Conservation (phyloP, 1,284 basidiomycete genomes). For the Psilocybe mexicana region DNA sequence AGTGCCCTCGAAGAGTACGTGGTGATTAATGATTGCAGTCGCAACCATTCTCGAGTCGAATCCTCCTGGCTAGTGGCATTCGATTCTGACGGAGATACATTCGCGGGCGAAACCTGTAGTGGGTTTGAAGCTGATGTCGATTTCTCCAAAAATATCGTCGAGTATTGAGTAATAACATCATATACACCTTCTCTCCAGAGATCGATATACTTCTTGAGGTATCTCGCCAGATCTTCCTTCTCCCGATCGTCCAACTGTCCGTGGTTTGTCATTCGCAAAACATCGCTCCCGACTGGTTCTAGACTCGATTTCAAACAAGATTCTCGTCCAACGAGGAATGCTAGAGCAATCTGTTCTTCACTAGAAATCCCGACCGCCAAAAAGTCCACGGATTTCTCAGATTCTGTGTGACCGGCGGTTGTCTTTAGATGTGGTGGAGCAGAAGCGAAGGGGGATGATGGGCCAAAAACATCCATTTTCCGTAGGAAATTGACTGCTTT, state of each 20-base stretch:
- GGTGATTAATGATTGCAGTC: conserved; percentile 52
- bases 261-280: conserved; percentile 29
- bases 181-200: conserved; percentile 90
- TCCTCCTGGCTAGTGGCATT: conserved; percentile 13
- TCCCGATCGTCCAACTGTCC: conserved; percentile 48
- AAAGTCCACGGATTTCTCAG: conserved; percentile 18
- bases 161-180: conserved; percentile 88
- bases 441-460: conserved; percentile 27
- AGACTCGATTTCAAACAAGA: conserved; percentile 39
- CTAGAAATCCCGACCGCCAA: conserved; percentile 31
- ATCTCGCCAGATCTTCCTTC: conserved; percentile 72
- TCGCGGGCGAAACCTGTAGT: conserved; percentile 20
- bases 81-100: conserved; percentile 16
- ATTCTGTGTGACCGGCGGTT: conserved; percentile 7
- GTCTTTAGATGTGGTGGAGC: conserved; percentile 17
- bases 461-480: conserved; percentile 60
- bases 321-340: conserved; percentile 45
- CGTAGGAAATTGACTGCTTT: conserved; percentile 86
- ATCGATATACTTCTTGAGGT: conserved; percentile 87
- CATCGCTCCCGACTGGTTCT: conserved; percentile 39
- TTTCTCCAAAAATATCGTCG: conserved; percentile 85
- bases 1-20: conserved; percentile 54
- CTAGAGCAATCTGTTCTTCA: conserved; percentile 46
- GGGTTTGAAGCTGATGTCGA: conserved; percentile 22
- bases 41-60: conserved; percentile 22